Evolutionary conservation across 441 rosid species (phyloP).

Genomic region (Sinapis alba): DNA sequence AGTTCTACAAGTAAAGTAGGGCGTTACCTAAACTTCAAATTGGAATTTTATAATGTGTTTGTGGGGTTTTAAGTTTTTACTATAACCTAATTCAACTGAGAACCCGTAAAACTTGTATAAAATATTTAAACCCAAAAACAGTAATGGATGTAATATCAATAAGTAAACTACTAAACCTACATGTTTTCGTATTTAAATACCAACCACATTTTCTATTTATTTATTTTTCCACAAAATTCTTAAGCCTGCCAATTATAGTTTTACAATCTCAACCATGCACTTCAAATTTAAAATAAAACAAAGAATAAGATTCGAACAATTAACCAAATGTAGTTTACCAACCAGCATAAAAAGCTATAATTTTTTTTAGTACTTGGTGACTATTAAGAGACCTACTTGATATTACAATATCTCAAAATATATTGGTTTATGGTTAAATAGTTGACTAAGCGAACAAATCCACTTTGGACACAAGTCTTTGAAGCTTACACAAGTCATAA

Average conservation of each 20-base stretch:
- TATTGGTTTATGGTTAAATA: constrained; percentile 13
- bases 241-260: constrained; percentile 15
- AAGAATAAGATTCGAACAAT: constrained; percentile 10
- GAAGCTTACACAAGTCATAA: constrained; percentile 38
- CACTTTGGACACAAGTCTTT: constrained; percentile 40
- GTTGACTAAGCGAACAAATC: constrained; percentile 37
- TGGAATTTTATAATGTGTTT: background rate
- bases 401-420: background rate
- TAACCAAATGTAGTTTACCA: constrained; percentile 34
- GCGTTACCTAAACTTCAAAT: constrained; percentile 18
- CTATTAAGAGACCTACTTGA: background rate
- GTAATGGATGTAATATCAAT: background rate
- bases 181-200: background rate
- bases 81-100: background rate
- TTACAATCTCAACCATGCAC: constrained; percentile 11
- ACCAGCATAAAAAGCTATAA: constrained; percentile 13
- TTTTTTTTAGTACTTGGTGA: background rate
- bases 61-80: background rate
- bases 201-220: background rate
- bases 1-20: constrained; percentile 9
- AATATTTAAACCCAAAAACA: background rate
- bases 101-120: background rate
- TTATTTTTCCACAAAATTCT: no score
- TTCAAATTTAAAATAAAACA: background rate
- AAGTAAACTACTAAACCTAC: background rate